phyloP scores from a whole-genome alignment of 2,329 filamentous ascomycete species.

The Penicillium sp. region DNA sequence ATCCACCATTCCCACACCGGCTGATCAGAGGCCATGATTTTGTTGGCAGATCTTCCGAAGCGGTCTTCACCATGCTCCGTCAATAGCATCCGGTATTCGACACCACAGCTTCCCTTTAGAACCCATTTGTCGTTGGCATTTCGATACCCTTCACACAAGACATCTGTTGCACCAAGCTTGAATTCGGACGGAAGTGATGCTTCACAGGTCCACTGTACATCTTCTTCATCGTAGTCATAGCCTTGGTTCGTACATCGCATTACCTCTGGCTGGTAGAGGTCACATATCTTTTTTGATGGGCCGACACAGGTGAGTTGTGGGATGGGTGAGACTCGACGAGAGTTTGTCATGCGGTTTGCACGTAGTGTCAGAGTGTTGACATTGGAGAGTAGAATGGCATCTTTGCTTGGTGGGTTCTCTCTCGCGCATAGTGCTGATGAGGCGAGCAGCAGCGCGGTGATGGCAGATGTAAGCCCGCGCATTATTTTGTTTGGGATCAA shows the following conservation, averaged over 20 bases:
- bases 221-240: constrained; percentile 72
- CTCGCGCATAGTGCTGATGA: constrained; percentile 21
- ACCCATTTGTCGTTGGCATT: constrained; percentile 76
- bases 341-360: constrained; percentile 65
- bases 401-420: constrained; percentile 34
- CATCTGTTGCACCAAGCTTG: constrained; percentile 81
- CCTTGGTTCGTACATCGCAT: constrained; percentile 92
- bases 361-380: constrained; percentile 80
- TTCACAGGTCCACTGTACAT: constrained; percentile 91
- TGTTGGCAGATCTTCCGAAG: constrained; percentile 58
- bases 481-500: constrained; percentile 13
- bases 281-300: constrained; percentile 60
- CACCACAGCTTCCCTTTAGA: constrained; percentile 88
- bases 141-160: constrained; percentile 87
- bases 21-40: not conserved
- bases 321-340: constrained; percentile 73
- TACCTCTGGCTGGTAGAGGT: constrained; percentile 71
- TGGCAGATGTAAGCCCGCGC: constrained; percentile 13
- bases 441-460: constrained; percentile 24
- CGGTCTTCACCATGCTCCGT: constrained; percentile 73
- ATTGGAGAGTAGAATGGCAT: constrained; percentile 62
- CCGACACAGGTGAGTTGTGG: constrained; percentile 80
- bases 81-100: constrained; percentile 79
- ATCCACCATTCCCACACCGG: not conserved
- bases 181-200: constrained; percentile 62